Percentiles rank a stretch among this genome's conserved stretches.
Evolutionary conservation across 768 basidiomycete species (phyloP).

Genomic region (Candolleomyces eurysporus): DNA sequence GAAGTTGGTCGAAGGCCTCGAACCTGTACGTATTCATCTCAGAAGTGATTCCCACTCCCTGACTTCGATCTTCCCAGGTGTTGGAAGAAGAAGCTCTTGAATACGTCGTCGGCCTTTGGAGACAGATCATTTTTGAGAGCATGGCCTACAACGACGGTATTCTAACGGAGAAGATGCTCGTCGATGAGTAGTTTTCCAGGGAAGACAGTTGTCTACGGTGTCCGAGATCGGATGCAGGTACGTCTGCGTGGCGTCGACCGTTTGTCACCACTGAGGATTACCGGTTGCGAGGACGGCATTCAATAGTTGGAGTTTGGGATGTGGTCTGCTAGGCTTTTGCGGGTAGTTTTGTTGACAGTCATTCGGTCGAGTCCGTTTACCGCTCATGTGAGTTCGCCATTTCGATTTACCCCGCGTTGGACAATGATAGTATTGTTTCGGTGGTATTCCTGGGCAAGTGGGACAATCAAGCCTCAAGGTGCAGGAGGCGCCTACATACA

Average conservation of each 20-base stretch:
- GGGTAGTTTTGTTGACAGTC: not conserved
- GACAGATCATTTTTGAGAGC: conserved; percentile 92
- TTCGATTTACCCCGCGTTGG: conserved; percentile 43
- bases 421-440: conserved; percentile 44
- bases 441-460: conserved; percentile 14
- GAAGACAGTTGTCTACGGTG: not conserved
- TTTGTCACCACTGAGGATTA: conserved; percentile 39
- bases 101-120: conserved; percentile 79
- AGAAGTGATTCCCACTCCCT: not conserved
- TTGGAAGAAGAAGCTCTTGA: conserved; percentile 89
- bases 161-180: conserved; percentile 80
- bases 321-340: not conserved
- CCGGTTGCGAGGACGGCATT: conserved; percentile 26
- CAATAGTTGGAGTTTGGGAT: conserved; percentile 23
- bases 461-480: not conserved
- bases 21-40: conserved; percentile 65
- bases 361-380: conserved; percentile 1
- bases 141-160: conserved; percentile 90
- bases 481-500: not conserved
- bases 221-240: conserved; percentile 39
- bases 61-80: conserved; percentile 50
- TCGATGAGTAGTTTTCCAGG: conserved; percentile 40
- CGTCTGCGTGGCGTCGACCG: conserved; percentile 54
- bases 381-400: conserved; percentile 53
- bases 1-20: conserved; percentile 86